Conservation (phyloP, 2,329 filamentous ascomycete species). For the Lachnellula hyalina region DNA sequence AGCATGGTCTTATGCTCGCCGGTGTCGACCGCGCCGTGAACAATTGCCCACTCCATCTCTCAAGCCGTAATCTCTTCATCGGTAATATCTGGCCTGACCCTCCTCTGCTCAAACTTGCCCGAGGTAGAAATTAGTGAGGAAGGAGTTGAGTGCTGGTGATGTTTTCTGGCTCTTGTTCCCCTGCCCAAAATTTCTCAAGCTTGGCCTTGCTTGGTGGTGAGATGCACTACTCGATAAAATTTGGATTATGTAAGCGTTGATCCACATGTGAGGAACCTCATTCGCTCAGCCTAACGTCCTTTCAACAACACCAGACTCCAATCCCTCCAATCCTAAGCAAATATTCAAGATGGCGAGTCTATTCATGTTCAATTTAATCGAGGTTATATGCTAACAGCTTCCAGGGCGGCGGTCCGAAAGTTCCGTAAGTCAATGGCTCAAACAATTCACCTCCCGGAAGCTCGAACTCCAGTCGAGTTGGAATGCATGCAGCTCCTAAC, state of each 20-base stretch:
- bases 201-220: slow-evolving; percentile 9
- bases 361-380: neutral
- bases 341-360: slow-evolving; percentile 52
- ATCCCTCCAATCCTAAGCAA: slow-evolving; percentile 19
- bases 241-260: slow-evolving; percentile 8
- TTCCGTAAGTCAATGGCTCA: slow-evolving; percentile 49
- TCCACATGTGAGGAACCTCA: slow-evolving; percentile 16
- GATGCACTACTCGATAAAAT: neutral
- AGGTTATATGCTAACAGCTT: slow-evolving; percentile 37
- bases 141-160: slow-evolving; percentile 11
- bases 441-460: slow-evolving; percentile 9
- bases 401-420: slow-evolving; percentile 75
- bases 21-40: slow-evolving; percentile 35
- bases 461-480: neutral
- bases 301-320: slow-evolving; percentile 8
- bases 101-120: slow-evolving; percentile 11
- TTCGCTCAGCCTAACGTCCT: slow-evolving; percentile 15
- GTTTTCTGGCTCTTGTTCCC: slow-evolving; percentile 9
- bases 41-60: slow-evolving; percentile 56
- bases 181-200: slow-evolving; percentile 20
- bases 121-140: slow-evolving; percentile 3
- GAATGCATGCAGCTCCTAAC: slow-evolving; percentile 17
- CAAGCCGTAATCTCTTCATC: slow-evolving; percentile 59
- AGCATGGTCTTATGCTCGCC: slow-evolving; percentile 35
- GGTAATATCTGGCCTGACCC: slow-evolving; percentile 10